A percentile compares a stretch with the other conserved stretches of the same genome.
phyloP scores from a whole-genome alignment of 2,329 filamentous ascomycete genomes.

The Penicillium sp. region DNA sequence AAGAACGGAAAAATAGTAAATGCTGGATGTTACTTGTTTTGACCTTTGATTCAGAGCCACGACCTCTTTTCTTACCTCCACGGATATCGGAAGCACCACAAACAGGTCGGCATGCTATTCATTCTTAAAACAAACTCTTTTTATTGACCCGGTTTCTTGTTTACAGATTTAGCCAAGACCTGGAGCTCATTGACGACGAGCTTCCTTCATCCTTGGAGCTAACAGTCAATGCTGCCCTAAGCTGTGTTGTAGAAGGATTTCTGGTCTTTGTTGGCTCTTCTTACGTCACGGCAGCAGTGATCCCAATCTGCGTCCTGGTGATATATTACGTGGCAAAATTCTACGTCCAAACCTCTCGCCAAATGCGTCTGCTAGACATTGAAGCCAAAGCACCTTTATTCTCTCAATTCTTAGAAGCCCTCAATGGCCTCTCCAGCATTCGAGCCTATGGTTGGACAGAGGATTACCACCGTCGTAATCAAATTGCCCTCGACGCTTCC shows the following conservation, averaged over 20 bases:
- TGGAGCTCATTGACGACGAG: slow-evolving; percentile 31
- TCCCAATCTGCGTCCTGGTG: slow-evolving; percentile 38
- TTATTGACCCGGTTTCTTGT: background rate
- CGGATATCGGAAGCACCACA: slow-evolving; percentile 19
- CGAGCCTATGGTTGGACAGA: slow-evolving; percentile 52
- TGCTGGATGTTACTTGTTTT: slow-evolving; percentile 10
- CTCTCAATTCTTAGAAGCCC: slow-evolving; percentile 39
- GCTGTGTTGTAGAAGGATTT: slow-evolving; percentile 30
- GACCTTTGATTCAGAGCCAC: slow-evolving; percentile 19
- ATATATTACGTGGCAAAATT: slow-evolving; percentile 46
- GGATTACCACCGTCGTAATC: slow-evolving; percentile 31
- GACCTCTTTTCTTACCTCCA: slow-evolving; percentile 29
- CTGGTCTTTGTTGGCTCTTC: slow-evolving; percentile 41
- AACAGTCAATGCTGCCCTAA: slow-evolving; percentile 17
- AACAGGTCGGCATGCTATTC: slow-evolving; percentile 12
- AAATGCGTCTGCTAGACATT: slow-evolving; percentile 53
- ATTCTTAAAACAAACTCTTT: background rate
- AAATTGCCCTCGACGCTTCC: slow-evolving; percentile 4
- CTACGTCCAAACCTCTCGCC: slow-evolving; percentile 51
- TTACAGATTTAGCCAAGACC: slow-evolving; percentile 32
- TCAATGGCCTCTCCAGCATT: slow-evolving; percentile 50
- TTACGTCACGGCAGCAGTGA: slow-evolving; percentile 36
- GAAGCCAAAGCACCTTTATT: slow-evolving; percentile 55
- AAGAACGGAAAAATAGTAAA: background rate
- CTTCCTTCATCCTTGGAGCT: slow-evolving; percentile 26